Base-by-base conservation (phyloP, 192 early-diverging fungal species). In the Coemansia sp. region DNA sequence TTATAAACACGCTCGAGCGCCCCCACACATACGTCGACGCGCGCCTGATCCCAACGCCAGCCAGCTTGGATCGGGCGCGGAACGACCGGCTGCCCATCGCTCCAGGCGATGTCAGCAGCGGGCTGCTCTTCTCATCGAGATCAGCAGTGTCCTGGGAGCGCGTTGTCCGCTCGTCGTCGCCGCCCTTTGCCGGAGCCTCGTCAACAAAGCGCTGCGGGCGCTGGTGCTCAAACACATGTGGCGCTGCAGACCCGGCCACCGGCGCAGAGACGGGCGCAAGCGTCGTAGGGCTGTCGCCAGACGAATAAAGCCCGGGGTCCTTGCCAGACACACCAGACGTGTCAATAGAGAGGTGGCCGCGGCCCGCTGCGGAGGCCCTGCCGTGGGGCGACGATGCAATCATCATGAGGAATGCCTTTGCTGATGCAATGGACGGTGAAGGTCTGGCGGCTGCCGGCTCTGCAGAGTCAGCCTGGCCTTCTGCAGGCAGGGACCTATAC, bases 21-120 rank as follows among this genome's bases (percentile, higher is more conserved):
- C 29, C 56, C 69, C 69, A 73, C 9, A 65, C 57, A 25, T 73
- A 73, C 12, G 69, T 73, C 10, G 69, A 73, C 5, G 69, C 62
- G 31, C 69, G 69, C 7, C 63, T 37, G 8, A 73, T 65, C 7
- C 69, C 69, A 25, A 56, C 63, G 8, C 61, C 39, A 9, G 62
- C 63, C 30, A 73, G 38, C 27, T 38, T 65, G 26, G 69, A 73
- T 21, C 69, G 53, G 11, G 47, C 48, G 6, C 63, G 62, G 27
- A 65, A 46, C 17, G 63, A 66, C 11, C 68, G 61, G 44, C 31
- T 50, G 22, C 56, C 54, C 29, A 23, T 10, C 17, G 36, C 46
- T 1, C 36, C 51, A 13, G 48, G 49, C 7, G 62, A 65, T 7
- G 39, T 37, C 8, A 39, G 25, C 0, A 28, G 49, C 30, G 38